Base-by-base conservation (phyloP, 2,329 filamentous ascomycete species). In the Cladosporium oxysporum region DNA sequence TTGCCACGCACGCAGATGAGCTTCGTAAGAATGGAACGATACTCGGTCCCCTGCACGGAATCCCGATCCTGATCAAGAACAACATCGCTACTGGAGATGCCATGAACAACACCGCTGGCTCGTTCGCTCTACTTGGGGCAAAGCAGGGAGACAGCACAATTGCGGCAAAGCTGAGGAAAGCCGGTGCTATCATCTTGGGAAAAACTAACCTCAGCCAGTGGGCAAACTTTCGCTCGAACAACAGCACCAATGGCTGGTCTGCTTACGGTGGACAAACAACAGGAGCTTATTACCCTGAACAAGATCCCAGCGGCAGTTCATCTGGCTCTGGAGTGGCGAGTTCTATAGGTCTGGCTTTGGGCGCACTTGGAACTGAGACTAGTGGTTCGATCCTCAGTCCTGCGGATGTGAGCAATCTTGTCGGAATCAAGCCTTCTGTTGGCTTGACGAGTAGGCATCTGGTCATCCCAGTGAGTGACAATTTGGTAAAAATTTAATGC, bases 341-440 rank as follows among this genome's bases (percentile, higher is more conserved):
- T 31, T 85, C 83, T 31, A 76, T 90, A 26, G 88, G 87, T 0
- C 80, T 91, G 2, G 85, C 86, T 0, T 77, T 85, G 60, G 87
- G 84, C 8, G 72, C 84, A 5, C 73, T 91, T 2, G 88, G 88
- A 7, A 86, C 88, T 0, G 89, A 82, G 76, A 91, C 89, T 0
- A 82, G 82, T 66, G 89, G 88, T 3, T 88, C 85, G 21, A 90
- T 91, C 63, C 73, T 90, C 4, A 81, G 80, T 11, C 89, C 90
- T 0, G 78, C 78, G 21, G 72, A 81, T 28, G 70, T 77, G 5
- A 90, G 86, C 77, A 89, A 88, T 65, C 74, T 90, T 1, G 88
- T 90, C 0, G 89, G 87, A 1, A 87, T 91, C 74, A 89, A 88
- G 73, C 87, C 88, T 1, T 89, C 87, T 0, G 85, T 90, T 1